Evolutionary conservation across 2,329 filamentous ascomycete species (phyloP).

Genomic region (Parasarocladium wereldwijsianum): DNA sequence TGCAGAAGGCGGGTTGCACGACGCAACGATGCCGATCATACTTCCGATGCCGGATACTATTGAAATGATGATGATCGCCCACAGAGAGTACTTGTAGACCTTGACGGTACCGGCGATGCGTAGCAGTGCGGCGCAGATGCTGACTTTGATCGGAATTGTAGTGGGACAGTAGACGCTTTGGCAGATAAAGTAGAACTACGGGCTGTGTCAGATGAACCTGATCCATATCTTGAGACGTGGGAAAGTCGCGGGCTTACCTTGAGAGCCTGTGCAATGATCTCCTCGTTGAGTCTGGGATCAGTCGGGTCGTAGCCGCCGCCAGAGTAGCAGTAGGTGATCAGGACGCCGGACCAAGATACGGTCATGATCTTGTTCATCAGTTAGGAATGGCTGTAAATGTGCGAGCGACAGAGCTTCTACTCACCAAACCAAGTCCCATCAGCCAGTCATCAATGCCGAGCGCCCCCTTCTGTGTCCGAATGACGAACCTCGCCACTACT

Average conservation of each 20-base stretch:
- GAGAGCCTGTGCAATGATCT: slow-evolving; percentile 8
- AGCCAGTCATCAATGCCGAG: slow-evolving; percentile 11
- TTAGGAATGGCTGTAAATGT: background rate
- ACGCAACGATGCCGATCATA: slow-evolving; percentile 9
- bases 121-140: slow-evolving; percentile 14
- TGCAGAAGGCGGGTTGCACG: slow-evolving; percentile 12
- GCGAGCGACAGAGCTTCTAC: too few species aligned
- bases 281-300: slow-evolving; percentile 1
- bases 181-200: slow-evolving; percentile 9
- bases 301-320: slow-evolving; percentile 8
- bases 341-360: slow-evolving; percentile 8
- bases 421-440: slow-evolving; percentile 9
- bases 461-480: slow-evolving; percentile 6
- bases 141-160: slow-evolving; percentile 12
- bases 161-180: slow-evolving; percentile 10
- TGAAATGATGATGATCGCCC: slow-evolving; percentile 7
- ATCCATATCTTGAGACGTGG: background rate
- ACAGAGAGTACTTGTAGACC: slow-evolving; percentile 8
- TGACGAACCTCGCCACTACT: background rate
- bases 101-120: slow-evolving; percentile 11
- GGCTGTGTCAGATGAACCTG: too few species aligned
- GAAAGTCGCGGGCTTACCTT: slow-evolving; percentile 9
- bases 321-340: slow-evolving; percentile 9
- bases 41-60: slow-evolving; percentile 8
- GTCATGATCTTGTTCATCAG: slow-evolving; percentile 7